Evolutionary conservation across 2,329 filamentous ascomycete species (phyloP).

Genomic region (Fusarium acutatum): DNA sequence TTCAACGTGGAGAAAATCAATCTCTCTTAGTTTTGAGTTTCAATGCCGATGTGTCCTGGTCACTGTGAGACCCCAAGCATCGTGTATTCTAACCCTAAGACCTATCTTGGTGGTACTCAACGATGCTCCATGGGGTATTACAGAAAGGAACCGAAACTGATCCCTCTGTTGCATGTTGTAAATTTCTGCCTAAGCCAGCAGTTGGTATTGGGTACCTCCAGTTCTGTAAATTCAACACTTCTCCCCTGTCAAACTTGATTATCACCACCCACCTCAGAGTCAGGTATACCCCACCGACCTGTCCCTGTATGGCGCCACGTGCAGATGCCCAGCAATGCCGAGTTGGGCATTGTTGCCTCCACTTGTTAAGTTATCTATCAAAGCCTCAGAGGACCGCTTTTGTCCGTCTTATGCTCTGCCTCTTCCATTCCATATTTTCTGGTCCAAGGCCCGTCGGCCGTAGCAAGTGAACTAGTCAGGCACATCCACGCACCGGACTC

Average conservation of each 20-base stretch:
- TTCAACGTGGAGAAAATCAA: conserved; percentile 23
- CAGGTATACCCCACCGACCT: conserved; percentile 34
- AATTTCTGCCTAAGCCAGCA: conserved; percentile 28
- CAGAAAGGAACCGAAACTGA: not conserved
- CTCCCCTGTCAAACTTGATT: conserved; percentile 30
- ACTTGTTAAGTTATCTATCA: conserved; percentile 10
- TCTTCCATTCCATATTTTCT: conserved; percentile 9
- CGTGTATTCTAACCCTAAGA: not conserved
- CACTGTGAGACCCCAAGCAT: conserved; percentile 7
- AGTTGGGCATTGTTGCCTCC: conserved; percentile 29
- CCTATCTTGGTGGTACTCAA: not conserved
- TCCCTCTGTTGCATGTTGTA: not conserved
- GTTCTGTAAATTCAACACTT: not conserved
- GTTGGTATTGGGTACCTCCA: not conserved
- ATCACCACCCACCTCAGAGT: conserved; percentile 23
- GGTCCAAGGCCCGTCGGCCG: not conserved
- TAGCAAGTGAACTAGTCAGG: conserved; percentile 26
- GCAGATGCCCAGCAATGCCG: conserved; percentile 36
- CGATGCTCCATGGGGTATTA: not conserved
- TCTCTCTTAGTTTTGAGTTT: not conserved
- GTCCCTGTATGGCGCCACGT: conserved; percentile 43
- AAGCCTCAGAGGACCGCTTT: conserved; percentile 1
- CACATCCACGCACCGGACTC: conserved; percentile 9
- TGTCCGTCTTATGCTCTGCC: conserved; percentile 10
- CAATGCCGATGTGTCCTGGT: conserved; percentile 1